phyloP scores from a whole-genome alignment of 75 land plant genomes.

The Pseudotsuga menziesii region DNA sequence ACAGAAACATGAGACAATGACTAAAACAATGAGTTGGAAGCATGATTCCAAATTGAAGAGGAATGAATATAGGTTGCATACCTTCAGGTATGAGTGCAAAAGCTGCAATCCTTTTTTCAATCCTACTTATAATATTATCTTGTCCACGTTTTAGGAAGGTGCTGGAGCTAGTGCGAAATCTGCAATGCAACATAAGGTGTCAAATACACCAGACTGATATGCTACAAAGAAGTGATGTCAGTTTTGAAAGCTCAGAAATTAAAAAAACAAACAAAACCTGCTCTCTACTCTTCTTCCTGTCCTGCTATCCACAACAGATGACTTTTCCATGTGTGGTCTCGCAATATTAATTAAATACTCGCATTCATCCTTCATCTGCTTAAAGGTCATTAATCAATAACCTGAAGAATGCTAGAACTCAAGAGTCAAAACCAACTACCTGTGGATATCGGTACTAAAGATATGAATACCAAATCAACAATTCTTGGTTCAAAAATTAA shows the following conservation, averaged over 20 bases:
- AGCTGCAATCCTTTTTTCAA: constrained; percentile 41
- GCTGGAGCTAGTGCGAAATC: constrained; percentile 53
- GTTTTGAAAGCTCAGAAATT: background rate
- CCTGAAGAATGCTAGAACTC: background rate
- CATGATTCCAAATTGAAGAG: background rate
- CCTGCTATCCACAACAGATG: constrained; percentile 25
- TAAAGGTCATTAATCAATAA: constrained; percentile 5
- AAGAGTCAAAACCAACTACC: background rate
- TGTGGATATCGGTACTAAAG: too few species aligned
- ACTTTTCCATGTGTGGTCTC: constrained; percentile 18
- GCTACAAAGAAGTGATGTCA: too few species aligned
- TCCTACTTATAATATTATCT: constrained; percentile 25
- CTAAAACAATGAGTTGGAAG: background rate
- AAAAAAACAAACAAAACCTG: background rate
- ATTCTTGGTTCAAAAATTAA: background rate
- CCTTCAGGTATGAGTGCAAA: constrained; percentile 36
- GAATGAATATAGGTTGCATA: constrained; percentile 8
- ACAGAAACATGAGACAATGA: background rate
- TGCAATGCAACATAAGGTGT: constrained; percentile 12
- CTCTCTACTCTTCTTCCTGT: constrained; percentile 27
- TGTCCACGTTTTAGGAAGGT: constrained; percentile 35
- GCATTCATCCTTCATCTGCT: constrained; percentile 23
- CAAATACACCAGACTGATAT: background rate
- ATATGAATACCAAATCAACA: background rate
- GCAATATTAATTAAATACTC: constrained; percentile 23